A percentile compares a stretch with the other conserved stretches of the same genome.
Conservation (phyloP, 345 rosid species). For the Gynandropsis gynandra region DNA sequence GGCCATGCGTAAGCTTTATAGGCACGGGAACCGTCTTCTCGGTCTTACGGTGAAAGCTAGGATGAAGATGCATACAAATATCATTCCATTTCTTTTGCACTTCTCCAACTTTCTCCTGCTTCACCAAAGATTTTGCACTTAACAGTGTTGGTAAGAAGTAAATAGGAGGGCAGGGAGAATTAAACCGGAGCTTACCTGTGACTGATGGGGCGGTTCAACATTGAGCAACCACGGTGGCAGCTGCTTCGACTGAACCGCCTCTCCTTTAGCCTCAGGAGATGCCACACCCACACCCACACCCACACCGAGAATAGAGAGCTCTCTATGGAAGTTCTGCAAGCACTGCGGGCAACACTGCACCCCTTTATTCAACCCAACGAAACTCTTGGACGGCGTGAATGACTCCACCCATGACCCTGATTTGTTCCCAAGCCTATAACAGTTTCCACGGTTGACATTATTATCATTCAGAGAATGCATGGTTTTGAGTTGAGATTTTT, state of each 20-base stretch:
- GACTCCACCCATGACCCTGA: conserved; percentile 51
- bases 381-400: conserved; percentile 49
- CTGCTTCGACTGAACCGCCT: conserved; percentile 42
- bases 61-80: conserved; percentile 59
- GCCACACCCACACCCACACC: no score
- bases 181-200: conserved; percentile 42
- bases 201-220: conserved; percentile 43
- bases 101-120: conserved; percentile 32
- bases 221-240: conserved; percentile 80
- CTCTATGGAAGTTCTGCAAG: conserved; percentile 57
- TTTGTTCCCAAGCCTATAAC: conserved; percentile 46
- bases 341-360: conserved; percentile 64
- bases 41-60: conserved; percentile 43
- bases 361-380: conserved; percentile 42
- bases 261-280: conserved; percentile 45
- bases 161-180: not conserved
- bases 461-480: not conserved
- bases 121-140: not conserved
- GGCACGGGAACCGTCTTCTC: conserved; percentile 43
- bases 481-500: conserved; percentile 10
- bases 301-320: conserved; percentile 49
- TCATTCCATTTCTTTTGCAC: conserved; percentile 89
- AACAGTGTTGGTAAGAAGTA: no score
- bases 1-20: conserved; percentile 35
- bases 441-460: not conserved